A percentile compares a stretch with the other conserved stretches of the same genome.
These are phyloP conservation scores for Fonsecaea nubica DNA, from an alignment of 2,329 filamentous ascomycete genomes.

Conservation along the genomic window DNA sequence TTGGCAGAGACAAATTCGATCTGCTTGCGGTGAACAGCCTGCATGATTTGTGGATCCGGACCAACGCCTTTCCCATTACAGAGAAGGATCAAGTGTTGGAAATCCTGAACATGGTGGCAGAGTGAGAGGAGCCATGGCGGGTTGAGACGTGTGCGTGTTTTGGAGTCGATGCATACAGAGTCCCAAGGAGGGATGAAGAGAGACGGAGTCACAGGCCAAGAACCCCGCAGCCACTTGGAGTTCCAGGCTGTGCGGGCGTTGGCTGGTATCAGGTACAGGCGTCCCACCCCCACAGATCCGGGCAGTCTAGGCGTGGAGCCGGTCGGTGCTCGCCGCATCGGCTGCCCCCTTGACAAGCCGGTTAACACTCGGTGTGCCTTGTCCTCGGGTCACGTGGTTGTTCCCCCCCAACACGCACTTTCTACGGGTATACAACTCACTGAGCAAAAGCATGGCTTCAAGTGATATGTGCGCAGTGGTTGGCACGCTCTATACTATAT, in stretches of 20 bases:
- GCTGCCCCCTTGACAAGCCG: no score
- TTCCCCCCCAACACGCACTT: not conserved
- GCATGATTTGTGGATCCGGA: slow-evolving; percentile 27
- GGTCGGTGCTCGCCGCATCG: not conserved
- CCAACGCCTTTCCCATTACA: slow-evolving; percentile 53
- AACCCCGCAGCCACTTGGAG: not conserved
- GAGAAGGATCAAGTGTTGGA: slow-evolving; percentile 58
- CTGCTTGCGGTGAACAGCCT: slow-evolving; percentile 31
- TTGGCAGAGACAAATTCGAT: slow-evolving; percentile 31
- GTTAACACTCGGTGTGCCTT: no score
- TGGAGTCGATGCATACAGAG: not conserved
- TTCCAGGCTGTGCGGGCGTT: no score
- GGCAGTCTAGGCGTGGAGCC: not conserved
- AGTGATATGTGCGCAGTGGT: not conserved
- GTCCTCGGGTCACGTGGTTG: not conserved
- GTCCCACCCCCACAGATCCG: not conserved
- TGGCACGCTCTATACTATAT: not conserved
- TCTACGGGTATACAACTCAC: not conserved
- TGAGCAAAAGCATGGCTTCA: not conserved
- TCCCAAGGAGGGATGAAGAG: not conserved
- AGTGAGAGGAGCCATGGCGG: not conserved
- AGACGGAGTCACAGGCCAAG: not conserved
- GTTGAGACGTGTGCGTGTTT: no score
- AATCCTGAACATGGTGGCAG: slow-evolving; percentile 52
- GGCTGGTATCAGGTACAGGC: no score